These are phyloP conservation scores for Lactarius trivialis DNA, from an alignment of 768 basidiomycete genomes.

Conservation along the genomic window DNA sequence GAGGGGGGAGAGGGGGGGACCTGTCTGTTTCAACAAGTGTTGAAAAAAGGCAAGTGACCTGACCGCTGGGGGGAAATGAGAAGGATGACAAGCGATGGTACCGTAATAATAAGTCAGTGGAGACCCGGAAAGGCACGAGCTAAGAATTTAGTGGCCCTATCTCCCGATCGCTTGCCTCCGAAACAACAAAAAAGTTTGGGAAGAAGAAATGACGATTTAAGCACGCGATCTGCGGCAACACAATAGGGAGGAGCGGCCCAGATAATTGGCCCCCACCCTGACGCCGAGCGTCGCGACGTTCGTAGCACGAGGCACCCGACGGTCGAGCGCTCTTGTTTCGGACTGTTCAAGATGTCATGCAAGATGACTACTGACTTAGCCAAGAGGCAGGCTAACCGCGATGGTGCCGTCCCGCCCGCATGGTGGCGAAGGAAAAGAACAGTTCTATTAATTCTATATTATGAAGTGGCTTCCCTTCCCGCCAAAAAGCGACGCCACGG, in stretches of 20 bases:
- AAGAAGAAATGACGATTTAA: slow-evolving; percentile 11
- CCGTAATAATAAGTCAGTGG: not conserved
- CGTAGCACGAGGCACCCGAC: slow-evolving; percentile 17
- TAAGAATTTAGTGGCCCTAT: not conserved
- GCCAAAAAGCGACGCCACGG: not conserved
- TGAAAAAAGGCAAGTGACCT: not conserved
- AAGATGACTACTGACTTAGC: not conserved
- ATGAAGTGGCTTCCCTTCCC: not conserved
- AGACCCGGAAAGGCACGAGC: not conserved
- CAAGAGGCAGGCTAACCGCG: not conserved
- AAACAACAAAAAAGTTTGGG: not conserved
- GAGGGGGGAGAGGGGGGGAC: not conserved
- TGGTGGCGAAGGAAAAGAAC: not conserved
- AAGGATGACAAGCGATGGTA: not conserved
- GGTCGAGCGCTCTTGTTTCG: not conserved
- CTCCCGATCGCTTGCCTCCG: not conserved
- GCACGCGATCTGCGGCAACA: slow-evolving; percentile 19
- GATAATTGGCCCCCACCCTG: not conserved
- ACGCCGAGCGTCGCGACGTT: not conserved
- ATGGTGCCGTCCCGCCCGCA: not conserved
- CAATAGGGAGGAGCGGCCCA: slow-evolving; percentile 17
- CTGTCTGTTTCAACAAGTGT: too few relatives aligned
- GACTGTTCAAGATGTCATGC: not conserved
- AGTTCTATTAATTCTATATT: slow-evolving; percentile 8
- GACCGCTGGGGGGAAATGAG: not conserved